A percentile compares a stretch with the other conserved stretches of the same genome.
Evolutionary conservation across 371 early-diverging fungal genomes (phyloP).

Genomic region (Coemansia sp.): DNA sequence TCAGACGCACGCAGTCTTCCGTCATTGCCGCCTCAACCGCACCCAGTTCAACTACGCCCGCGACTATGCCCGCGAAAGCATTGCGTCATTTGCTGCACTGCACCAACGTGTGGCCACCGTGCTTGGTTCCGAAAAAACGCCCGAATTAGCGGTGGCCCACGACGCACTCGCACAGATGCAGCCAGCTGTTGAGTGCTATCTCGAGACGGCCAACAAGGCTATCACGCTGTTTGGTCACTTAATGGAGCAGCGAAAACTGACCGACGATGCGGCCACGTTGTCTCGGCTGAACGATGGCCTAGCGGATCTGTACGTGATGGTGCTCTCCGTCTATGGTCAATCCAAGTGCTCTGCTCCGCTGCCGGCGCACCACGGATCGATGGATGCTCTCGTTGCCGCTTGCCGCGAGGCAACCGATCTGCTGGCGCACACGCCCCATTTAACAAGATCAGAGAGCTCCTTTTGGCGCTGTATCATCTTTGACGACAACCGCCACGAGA

Average conservation of each 20-base stretch:
- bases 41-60: constrained; percentile 36
- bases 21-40: constrained; percentile 42
- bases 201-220: constrained; percentile 21
- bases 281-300: constrained; percentile 26
- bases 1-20: constrained; percentile 24
- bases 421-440: neutral
- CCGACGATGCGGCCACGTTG: constrained; percentile 13
- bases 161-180: constrained; percentile 4
- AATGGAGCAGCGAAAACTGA: constrained; percentile 34
- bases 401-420: constrained; percentile 6
- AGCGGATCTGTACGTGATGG: constrained; percentile 33
- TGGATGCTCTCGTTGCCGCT: neutral
- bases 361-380: neutral
- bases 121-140: neutral
- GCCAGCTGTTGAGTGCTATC: constrained; percentile 13
- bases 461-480: constrained; percentile 42
- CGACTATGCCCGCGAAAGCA: constrained; percentile 42
- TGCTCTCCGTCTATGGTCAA: constrained; percentile 32
- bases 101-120: constrained; percentile 12
- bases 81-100: constrained; percentile 20
- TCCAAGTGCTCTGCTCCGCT: neutral
- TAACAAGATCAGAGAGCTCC: constrained; percentile 11
- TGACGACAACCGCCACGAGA: constrained; percentile 38
- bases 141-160: neutral
- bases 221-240: constrained; percentile 19